phyloP scores from a whole-genome alignment of 148 eudicot species.

The Vaccinium corymbosum region DNA sequence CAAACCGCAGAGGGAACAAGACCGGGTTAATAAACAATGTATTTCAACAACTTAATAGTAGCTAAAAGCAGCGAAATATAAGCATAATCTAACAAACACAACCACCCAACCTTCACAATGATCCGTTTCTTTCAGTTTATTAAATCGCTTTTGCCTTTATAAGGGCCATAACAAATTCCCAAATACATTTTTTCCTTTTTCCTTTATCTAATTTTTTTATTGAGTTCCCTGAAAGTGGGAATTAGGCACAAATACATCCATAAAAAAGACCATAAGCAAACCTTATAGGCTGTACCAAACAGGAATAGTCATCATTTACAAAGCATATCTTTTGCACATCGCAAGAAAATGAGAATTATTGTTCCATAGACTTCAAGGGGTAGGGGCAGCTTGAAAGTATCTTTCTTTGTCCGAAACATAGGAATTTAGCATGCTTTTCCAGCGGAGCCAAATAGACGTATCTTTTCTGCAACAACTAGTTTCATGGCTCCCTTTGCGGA shows the following conservation, averaged over 20 bases:
- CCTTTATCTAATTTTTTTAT: too few relatives aligned
- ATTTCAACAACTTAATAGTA: background rate
- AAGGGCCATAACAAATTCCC: background rate
- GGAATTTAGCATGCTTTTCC: slow-evolving; percentile 51
- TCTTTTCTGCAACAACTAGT: slow-evolving; percentile 82
- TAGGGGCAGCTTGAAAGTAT: background rate
- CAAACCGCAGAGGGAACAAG: too few relatives aligned
- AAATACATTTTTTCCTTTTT: too few relatives aligned
- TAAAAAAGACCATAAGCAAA: background rate
- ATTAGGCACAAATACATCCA: background rate
- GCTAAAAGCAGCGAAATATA: background rate
- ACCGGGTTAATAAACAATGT: too few relatives aligned
- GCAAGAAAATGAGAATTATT: background rate
- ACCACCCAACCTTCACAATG: background rate
- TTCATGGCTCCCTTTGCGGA: slow-evolving; percentile 96
- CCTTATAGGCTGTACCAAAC: background rate
- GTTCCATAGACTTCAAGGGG: background rate
- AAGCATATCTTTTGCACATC: background rate
- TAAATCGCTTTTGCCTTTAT: background rate
- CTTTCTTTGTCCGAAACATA: background rate
- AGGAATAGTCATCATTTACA: background rate
- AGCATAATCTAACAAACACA: background rate
- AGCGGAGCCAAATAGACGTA: slow-evolving; percentile 83
- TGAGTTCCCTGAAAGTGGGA: background rate
- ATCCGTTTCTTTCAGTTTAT: background rate